phyloP scores from a whole-genome alignment of 257 asterid species.

The Ligustrum vulgare region DNA sequence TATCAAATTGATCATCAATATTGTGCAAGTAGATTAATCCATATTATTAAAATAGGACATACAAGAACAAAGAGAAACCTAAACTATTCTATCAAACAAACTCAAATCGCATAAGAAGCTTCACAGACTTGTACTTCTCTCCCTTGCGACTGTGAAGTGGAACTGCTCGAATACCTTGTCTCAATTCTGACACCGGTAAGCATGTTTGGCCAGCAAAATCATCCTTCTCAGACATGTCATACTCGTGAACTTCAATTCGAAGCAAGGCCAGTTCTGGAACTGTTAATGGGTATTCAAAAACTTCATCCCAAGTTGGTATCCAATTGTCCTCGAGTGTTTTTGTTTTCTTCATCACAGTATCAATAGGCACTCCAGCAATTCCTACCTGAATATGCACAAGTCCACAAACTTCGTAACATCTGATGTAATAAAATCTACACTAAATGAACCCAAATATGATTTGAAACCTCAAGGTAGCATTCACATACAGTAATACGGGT shows the following conservation, averaged over 20 bases:
- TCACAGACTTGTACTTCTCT: conserved; percentile 30
- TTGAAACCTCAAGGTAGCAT: too few species aligned
- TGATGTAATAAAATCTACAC: not conserved
- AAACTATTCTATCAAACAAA: conserved; percentile 22
- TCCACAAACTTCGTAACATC: not conserved
- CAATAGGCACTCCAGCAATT: conserved; percentile 34
- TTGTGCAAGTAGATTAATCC: too few species aligned
- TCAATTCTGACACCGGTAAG: conserved; percentile 38
- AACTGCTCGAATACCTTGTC: conserved; percentile 32
- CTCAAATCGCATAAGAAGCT: conserved; percentile 43
- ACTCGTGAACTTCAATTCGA: conserved; percentile 31
- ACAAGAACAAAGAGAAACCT: too few species aligned
- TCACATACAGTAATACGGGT: too few species aligned
- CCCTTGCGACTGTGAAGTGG: not conserved
- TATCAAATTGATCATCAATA: too few species aligned
- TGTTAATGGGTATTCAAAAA: conserved; percentile 30
- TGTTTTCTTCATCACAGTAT: conserved; percentile 34
- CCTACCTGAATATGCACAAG: conserved; percentile 17
- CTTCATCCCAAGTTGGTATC: conserved; percentile 42
- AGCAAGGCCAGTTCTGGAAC: conserved; percentile 44
- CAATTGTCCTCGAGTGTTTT: conserved; percentile 26
- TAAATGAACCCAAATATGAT: not conserved
- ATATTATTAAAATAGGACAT: too few species aligned
- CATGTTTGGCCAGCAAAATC: conserved; percentile 12
- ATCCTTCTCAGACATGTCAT: conserved; percentile 10